phyloP scores from a whole-genome alignment of 768 basidiomycete genomes.

The Leccinum boreale region DNA sequence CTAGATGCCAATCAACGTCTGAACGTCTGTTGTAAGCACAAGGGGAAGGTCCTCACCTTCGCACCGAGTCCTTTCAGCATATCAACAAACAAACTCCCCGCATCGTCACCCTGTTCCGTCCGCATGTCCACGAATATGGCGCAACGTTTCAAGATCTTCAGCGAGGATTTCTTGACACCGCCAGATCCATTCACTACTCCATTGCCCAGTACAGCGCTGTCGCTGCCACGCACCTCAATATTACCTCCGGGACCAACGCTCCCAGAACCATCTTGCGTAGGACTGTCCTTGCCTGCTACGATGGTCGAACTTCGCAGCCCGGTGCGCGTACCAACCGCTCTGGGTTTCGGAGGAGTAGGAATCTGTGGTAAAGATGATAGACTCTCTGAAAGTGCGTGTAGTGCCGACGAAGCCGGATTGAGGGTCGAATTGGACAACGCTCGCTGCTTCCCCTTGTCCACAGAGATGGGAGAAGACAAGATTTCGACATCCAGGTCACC shows the following conservation, averaged over 20 bases:
- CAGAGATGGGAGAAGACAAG: slow-evolving; percentile 13
- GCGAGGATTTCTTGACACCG: slow-evolving; percentile 29
- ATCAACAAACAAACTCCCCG: slow-evolving; percentile 75
- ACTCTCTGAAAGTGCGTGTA: too few relatives aligned
- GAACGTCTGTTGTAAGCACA: neutral
- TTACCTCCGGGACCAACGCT: slow-evolving; percentile 25
- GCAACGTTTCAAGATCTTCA: slow-evolving; percentile 68
- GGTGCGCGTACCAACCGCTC: slow-evolving; percentile 48
- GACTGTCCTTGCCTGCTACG: slow-evolving; percentile 18
- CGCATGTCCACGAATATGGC: slow-evolving; percentile 82
- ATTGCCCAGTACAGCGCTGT: slow-evolving; percentile 14
- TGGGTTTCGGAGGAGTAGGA: slow-evolving; percentile 18
- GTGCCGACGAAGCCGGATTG: slow-evolving; percentile 12
- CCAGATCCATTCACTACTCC: slow-evolving; percentile 20
- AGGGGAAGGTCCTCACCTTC: slow-evolving; percentile 46
- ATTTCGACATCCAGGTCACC: slow-evolving; percentile 12
- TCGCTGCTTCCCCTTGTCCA: slow-evolving; percentile 24
- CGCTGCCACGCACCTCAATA: slow-evolving; percentile 18
- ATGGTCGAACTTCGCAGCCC: slow-evolving; percentile 44
- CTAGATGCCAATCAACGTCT: slow-evolving; percentile 31
- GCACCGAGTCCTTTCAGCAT: slow-evolving; percentile 82
- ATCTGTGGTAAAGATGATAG: too few relatives aligned
- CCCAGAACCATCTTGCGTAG: slow-evolving; percentile 33
- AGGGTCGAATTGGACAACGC: slow-evolving; percentile 16
- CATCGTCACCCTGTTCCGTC: slow-evolving; percentile 74